These are phyloP conservation scores for Fusarium brachygibbosum DNA, from an alignment of 2,329 filamentous ascomycete species.

Conservation along the genomic window DNA sequence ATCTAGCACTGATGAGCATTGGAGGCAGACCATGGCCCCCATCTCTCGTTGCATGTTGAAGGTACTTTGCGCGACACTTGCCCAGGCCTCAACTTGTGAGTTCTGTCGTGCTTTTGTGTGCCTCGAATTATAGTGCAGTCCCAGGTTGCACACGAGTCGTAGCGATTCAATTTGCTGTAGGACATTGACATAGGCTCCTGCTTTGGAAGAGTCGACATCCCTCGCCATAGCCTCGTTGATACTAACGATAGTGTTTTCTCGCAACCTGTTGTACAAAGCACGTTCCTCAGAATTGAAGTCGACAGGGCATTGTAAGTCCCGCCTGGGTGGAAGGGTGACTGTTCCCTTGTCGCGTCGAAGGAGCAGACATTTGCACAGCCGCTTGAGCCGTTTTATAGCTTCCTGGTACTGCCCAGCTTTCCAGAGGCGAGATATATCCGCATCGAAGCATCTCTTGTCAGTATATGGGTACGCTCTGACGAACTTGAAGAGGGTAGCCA, in stretches of 20 bases:
- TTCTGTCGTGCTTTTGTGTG: conserved; percentile 36
- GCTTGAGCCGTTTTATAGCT: conserved; percentile 57
- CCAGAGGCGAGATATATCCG: conserved; percentile 52
- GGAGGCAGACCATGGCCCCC: conserved; percentile 44
- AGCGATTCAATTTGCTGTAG: conserved; percentile 61
- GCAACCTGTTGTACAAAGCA: conserved; percentile 53
- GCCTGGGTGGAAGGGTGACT: conserved; percentile 55
- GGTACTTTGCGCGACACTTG: conserved; percentile 48
- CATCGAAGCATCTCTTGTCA: conserved; percentile 29
- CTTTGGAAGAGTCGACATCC: conserved; percentile 11
- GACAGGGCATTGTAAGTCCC: conserved; percentile 53
- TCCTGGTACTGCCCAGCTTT: conserved; percentile 54
- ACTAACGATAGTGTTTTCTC: conserved; percentile 45
- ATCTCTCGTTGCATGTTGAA: conserved; percentile 55
- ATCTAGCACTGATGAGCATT: conserved; percentile 48
- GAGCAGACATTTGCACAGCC: conserved; percentile 55
- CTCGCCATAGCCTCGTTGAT: conserved; percentile 54
- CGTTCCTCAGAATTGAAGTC: conserved; percentile 56
- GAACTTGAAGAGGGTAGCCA: conserved; percentile 60
- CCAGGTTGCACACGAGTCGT: conserved; percentile 62
- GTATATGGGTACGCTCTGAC: conserved; percentile 58
- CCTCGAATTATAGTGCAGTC: conserved; percentile 55
- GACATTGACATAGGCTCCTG: conserved; percentile 55
- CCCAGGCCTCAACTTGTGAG: conserved; percentile 32
- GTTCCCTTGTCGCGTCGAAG: conserved; percentile 57